These are phyloP conservation scores for Fagus crenata DNA, from an alignment of 306 rosid species.

Conservation along the genomic window DNA sequence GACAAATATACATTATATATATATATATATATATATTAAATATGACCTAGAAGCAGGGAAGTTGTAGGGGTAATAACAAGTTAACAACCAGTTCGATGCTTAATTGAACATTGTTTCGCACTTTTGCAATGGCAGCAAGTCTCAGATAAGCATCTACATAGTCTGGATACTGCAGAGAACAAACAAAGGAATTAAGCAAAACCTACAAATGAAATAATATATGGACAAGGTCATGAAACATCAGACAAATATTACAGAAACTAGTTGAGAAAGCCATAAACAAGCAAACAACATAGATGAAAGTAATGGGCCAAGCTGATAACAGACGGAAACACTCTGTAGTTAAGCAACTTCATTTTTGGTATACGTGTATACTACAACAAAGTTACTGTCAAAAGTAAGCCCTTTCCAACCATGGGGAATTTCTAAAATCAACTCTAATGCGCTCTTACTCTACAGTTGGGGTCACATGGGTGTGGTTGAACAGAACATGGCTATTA, in stretches of 20 bases:
- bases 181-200: constrained; percentile 25
- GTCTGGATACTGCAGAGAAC: constrained; percentile 74
- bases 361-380: not conserved
- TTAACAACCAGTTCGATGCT: constrained; percentile 88
- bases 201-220: constrained; percentile 9
- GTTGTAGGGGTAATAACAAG: constrained; percentile 25
- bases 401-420: constrained; percentile 3
- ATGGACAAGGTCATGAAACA: constrained; percentile 12
- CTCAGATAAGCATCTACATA: constrained; percentile 89
- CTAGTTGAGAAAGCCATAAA: not conserved
- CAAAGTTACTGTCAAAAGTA: constrained; percentile 5
- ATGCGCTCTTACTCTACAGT: not conserved
- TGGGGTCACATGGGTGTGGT: not conserved
- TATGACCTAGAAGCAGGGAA: constrained; percentile 15
- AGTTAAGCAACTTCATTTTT: not conserved
- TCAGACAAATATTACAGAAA: not conserved
- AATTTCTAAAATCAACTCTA: not conserved
- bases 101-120: constrained; percentile 77
- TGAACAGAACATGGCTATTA: constrained; percentile 7
- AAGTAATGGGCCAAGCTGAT: not conserved
- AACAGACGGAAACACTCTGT: constrained; percentile 17
- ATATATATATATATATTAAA: constrained; percentile 16
- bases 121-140: constrained; percentile 91
- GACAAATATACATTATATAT: constrained; percentile 8
- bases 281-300: not conserved